A percentile compares a stretch with the other conserved stretches of the same genome.
These are phyloP conservation scores for Backusella luteola DNA, from an alignment of 192 early-diverging fungal genomes.

Conservation along the genomic window DNA sequence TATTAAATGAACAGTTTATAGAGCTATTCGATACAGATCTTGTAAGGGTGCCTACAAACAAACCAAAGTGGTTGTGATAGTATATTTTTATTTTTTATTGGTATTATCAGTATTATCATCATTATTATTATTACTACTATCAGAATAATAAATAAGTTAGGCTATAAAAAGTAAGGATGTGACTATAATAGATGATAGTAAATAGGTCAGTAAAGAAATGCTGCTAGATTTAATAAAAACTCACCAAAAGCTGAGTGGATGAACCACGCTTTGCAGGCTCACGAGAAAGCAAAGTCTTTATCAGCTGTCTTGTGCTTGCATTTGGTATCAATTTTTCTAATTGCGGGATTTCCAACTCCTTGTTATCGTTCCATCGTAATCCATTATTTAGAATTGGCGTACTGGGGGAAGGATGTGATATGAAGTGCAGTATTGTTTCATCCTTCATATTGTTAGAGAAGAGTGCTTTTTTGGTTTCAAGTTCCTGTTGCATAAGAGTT, in stretches of 20 bases:
- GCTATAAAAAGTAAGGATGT: neutral
- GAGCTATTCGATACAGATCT: constrained; percentile 97
- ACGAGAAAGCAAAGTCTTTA: constrained; percentile 38
- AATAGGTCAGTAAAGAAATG: neutral
- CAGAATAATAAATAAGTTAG: neutral
- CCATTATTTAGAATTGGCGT: constrained; percentile 45
- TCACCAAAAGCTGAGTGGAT: constrained; percentile 41
- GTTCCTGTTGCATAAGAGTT: constrained; percentile 30
- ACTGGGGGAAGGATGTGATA: constrained; percentile 46
- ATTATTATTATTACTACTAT: neutral
- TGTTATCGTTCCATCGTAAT: constrained; percentile 38
- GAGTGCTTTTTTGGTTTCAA: constrained; percentile 44
- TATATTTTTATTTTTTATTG: neutral
- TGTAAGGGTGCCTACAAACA: constrained; percentile 73
- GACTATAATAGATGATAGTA: neutral
- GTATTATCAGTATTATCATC: neutral
- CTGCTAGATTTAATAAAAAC: neutral
- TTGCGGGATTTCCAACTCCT: constrained; percentile 45
- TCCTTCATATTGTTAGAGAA: constrained; percentile 43
- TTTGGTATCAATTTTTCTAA: constrained; percentile 40
- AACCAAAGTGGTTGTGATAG: constrained; percentile 71
- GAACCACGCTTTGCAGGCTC: constrained; percentile 42
- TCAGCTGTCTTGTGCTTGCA: constrained; percentile 34
- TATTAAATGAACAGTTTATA: constrained; percentile 96
- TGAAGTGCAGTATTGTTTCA: constrained; percentile 47